Evolutionary conservation across 1,284 basidiomycete genomes (phyloP), one percentile per base, ranked within the genome.

Genomic region (Austroboletus niveus): DNA sequence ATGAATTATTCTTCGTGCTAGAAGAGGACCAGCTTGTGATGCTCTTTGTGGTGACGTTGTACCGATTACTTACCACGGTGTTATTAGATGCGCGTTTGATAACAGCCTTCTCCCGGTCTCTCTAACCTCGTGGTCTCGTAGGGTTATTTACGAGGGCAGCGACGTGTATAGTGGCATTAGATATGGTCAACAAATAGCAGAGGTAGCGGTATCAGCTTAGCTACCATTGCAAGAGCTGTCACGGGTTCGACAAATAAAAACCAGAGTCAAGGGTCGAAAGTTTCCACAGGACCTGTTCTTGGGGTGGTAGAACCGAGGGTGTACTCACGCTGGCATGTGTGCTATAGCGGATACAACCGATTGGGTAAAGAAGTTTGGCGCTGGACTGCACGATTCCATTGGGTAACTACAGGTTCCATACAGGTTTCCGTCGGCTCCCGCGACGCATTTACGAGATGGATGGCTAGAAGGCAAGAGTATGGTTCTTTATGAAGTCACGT

Each of bases 361-460:
- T n/a, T n/a, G 35, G n/a, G 8, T 5, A 14, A 4, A 36, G 10
- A 20, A 6, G 5, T 29, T 29, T 29, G 27, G 27, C 6, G 17
- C 5, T 32, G 30, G 30, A 43, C 11, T 43, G 5, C 3, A n/a
- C 8, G 24, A 14, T 11, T 2, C 39, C 39, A 41, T 36, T 36
- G 35, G 11, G 35, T n/a, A 9, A n/a, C 35, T n/a, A 8, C 35
- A 29, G 27, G 15, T 36, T 36, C 35, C 14, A 36, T n/a, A 35
- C 8, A 35, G 22, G 20, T 29, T 22, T 32, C 30, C 20, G 36
- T 48, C 30, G 5, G 11, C 22, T 53, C 52, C 52, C 44, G 52
- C 45, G 53, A 53, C 30, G 24, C 35, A 5, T 55, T 49, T 55
- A 55, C 52, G 52, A 17, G 36, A 55, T 31, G 20, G 24, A 22